Evolutionary conservation across 148 eudicot genomes (phyloP), one percentile per base, ranked within the genome.

Genomic region (Cornus suecica): DNA sequence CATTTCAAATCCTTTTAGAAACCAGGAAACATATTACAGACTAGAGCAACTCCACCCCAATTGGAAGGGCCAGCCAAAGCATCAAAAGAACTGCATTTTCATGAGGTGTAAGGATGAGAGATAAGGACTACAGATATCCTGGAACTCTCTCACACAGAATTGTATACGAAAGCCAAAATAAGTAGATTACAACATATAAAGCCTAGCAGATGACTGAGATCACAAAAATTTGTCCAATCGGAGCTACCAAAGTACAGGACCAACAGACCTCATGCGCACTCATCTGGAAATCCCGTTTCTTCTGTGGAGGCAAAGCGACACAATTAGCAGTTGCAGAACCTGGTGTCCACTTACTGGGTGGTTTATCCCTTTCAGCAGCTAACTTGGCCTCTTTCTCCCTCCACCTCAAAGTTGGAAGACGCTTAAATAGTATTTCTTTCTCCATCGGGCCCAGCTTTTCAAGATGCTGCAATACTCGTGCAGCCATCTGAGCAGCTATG

Each of bases 221-320:
- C 20, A 74, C 45, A 18, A 27, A 54, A 64, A 22, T n/a, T 41
- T 69, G 63, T 76, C 51, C 1, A 13, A 14, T 6, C 23, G 56
- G 64, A n/a, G n/a, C n/a, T 48, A 58, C 16, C 16, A 65, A 25
- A 62, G 31, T 60, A 65, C 61, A 16, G 42, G 37, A 58, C 37
- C 27, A 22, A 74, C 81, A 29, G 66, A 94, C 98, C 98, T 94
- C 98, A 68, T 80, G 85, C 10, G 97, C 97, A 83, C 91, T 88
- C 94, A 91, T 91, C 88, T 83, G 90, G 79, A 94, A 94, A 24
- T 82, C 92, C 69, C 85, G 79, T 71, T 82, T 88, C 80, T 83
- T 91, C 34, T 81, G 86, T 56, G 83, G 80, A 70, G 76, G 77
- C 69, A 79, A 83, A 79, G 78, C 58, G 68, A 73, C 72, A 66